Base-by-base conservation (phyloP, 2,329 filamentous ascomycete species). In the Exophiala viscosa region DNA sequence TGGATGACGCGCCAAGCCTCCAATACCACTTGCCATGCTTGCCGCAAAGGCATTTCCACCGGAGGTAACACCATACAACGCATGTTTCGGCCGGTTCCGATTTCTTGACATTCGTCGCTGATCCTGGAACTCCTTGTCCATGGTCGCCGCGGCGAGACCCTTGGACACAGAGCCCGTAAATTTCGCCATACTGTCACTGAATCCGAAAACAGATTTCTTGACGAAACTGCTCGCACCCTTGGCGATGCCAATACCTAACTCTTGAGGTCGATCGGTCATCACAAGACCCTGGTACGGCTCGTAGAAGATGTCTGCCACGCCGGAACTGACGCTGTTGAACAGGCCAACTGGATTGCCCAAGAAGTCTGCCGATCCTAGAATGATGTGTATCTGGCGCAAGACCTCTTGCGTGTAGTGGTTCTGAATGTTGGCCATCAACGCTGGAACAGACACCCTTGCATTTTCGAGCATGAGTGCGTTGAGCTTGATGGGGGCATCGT, bases 111-210 rank as follows among this genome's bases (percentile, higher is more conserved):
- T 99, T 53, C 95, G 88, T 48, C 93, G 86, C 55, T 92, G 86
- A 69, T 97, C 91, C 69, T 99, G 95, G 75, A 97, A 99, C 67
- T 99, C 92, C 71, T 99, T 97, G 75, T 99, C 93, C 60, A 99
- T 81, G 4, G 92, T 96, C 14, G 93, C 93, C 32, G 91, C 93
- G 2, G 93, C 90, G 43, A 99, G 82, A 54, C 93, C 93, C 73
- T 99, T 99, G 62, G 91, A 95, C 70, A 99, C 87, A 69, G 90
- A 95, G 48, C 95, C 95, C 1, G 95, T 99, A 68, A 97, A 88
- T 68, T 99, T 99, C 62, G 91, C 93, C 74, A 99, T 91, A 65
- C 90, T 96, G 75, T 99, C 95, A 1, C 88, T 95, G 68, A 99
- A 88, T 41, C 93, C 95, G 70, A 96, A 99, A 9, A 99, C 92